These are phyloP conservation scores for Aspergillus neoniger DNA, from an alignment of 2,329 filamentous ascomycete genomes.

Conservation along the genomic window DNA sequence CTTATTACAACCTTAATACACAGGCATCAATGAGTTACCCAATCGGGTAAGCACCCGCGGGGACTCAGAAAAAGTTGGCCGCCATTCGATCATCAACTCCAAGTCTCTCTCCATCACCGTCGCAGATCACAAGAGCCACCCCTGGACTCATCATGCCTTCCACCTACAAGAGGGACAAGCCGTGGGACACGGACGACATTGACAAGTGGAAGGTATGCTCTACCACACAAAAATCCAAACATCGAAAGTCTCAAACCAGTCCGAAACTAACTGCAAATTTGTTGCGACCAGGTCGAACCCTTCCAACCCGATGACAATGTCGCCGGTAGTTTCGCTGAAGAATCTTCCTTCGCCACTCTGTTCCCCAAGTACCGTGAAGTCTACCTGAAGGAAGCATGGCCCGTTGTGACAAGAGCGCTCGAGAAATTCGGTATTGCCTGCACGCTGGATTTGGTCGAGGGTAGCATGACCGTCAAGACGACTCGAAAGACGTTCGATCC, in stretches of 20 bases:
- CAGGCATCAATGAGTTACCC: constrained; percentile 9
- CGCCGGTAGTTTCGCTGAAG: constrained; percentile 84
- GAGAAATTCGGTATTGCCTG: constrained; percentile 88
- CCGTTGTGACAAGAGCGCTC: constrained; percentile 80
- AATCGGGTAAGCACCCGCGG: constrained; percentile 26
- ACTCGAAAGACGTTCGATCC: constrained; percentile 91
- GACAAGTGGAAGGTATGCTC: constrained; percentile 82
- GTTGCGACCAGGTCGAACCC: constrained; percentile 62
- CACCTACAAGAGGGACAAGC: constrained; percentile 85
- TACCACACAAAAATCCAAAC: neutral
- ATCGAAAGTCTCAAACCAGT: neutral
- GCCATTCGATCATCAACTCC: constrained; percentile 17
- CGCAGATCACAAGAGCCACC: constrained; percentile 8
- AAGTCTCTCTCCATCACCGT: constrained; percentile 6
- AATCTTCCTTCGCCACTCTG: constrained; percentile 79
- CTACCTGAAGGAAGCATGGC: constrained; percentile 91
- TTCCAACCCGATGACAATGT: constrained; percentile 86
- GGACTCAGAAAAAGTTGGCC: constrained; percentile 26
- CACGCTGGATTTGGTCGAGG: constrained; percentile 90
- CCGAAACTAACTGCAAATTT: constrained; percentile 13
- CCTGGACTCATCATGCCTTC: constrained; percentile 69
- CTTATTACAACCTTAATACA: constrained; percentile 5
- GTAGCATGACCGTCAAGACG: constrained; percentile 95
- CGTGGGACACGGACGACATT: constrained; percentile 95
- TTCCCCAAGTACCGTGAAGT: constrained; percentile 97